phyloP scores from a whole-genome alignment of 805 yeast genomes.

The Kodamaea neixiangensis region DNA sequence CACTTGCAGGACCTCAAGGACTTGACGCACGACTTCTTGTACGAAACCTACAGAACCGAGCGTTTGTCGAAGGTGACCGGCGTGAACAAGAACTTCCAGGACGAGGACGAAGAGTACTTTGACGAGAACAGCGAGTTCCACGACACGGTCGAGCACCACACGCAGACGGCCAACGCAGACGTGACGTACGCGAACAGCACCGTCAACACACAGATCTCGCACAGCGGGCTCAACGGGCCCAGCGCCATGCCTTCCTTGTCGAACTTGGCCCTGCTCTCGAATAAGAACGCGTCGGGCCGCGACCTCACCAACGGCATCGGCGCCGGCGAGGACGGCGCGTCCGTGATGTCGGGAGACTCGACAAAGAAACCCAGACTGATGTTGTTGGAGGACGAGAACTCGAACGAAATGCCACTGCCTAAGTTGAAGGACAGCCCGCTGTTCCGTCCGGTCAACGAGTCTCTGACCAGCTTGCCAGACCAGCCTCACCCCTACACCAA shows the following conservation, averaged over 20 bases:
- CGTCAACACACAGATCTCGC: conserved; percentile 16
- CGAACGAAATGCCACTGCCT: conserved; percentile 24
- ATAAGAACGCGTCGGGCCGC: conserved; percentile 17
- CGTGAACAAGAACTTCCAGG: conserved; percentile 16
- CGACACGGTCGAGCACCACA: conserved; percentile 26
- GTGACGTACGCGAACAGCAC: conserved; percentile 11
- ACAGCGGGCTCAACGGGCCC: conserved; percentile 31
- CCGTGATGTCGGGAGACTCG: conserved; percentile 18
- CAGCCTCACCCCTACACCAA: conserved; percentile 1
- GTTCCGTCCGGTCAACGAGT: conserved; percentile 23
- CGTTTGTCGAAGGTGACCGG: conserved; percentile 63
- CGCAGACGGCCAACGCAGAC: conserved; percentile 7
- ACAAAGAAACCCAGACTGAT: conserved; percentile 31
- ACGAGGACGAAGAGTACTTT: conserved; percentile 19
- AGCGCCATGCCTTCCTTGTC: conserved; percentile 62
- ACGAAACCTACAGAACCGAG: conserved; percentile 80
- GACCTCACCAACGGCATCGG: conserved; percentile 13
- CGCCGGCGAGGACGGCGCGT: conserved; percentile 21
- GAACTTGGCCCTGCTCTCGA: conserved; percentile 34
- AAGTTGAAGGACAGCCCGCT: conserved; percentile 29
- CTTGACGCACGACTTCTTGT: conserved; percentile 71
- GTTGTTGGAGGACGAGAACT: conserved; percentile 32
- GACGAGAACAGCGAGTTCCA: conserved; percentile 18
- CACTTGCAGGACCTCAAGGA: conserved; percentile 82
- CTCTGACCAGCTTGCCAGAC: conserved; percentile 4